Conservation (phyloP, 2,329 filamentous ascomycete genomes). For the Blastomyces parvus region DNA sequence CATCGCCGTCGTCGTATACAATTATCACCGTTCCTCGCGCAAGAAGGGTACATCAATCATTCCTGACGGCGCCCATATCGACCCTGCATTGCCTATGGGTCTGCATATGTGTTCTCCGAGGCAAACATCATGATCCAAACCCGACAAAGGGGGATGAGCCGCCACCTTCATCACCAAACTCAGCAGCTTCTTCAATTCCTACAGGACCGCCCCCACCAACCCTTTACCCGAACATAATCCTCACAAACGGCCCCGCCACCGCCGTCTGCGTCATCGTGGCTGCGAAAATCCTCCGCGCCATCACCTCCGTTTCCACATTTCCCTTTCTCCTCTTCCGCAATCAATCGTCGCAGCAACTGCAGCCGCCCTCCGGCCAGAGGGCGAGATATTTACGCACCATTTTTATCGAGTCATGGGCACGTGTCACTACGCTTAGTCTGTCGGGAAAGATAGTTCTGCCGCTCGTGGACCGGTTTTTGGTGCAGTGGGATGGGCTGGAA, state of each 20-base stretch:
- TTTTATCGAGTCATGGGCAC: slow-evolving; percentile 88
- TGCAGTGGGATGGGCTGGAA: slow-evolving; percentile 66
- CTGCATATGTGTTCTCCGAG: slow-evolving; percentile 49
- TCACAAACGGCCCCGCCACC: slow-evolving; percentile 83
- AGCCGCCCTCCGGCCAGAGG: not conserved
- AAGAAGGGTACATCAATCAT: slow-evolving; percentile 69
- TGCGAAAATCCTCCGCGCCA: slow-evolving; percentile 47
- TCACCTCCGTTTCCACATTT: slow-evolving; percentile 25
- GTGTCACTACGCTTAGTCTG: slow-evolving; percentile 71
- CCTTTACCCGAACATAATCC: slow-evolving; percentile 60
- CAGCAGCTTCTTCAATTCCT: slow-evolving; percentile 7
- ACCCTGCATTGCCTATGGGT: slow-evolving; percentile 55
- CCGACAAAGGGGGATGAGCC: not conserved
- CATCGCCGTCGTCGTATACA: slow-evolving; percentile 42
- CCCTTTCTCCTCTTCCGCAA: slow-evolving; percentile 10
- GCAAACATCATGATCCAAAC: slow-evolving; percentile 28
- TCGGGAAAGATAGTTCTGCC: slow-evolving; percentile 67
- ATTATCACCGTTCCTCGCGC: slow-evolving; percentile 65
- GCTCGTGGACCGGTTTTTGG: slow-evolving; percentile 68
- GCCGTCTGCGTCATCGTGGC: slow-evolving; percentile 65
- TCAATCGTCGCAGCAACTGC: slow-evolving; percentile 7
- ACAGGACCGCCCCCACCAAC: not conserved
- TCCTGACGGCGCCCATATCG: slow-evolving; percentile 62
- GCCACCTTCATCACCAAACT: slow-evolving; percentile 19
- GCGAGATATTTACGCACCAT: slow-evolving; percentile 55